Evolutionary conservation across 805 yeast species (phyloP), one percentile per base, ranked within the genome.

Genomic region (Metschnikowia cubensis): DNA sequence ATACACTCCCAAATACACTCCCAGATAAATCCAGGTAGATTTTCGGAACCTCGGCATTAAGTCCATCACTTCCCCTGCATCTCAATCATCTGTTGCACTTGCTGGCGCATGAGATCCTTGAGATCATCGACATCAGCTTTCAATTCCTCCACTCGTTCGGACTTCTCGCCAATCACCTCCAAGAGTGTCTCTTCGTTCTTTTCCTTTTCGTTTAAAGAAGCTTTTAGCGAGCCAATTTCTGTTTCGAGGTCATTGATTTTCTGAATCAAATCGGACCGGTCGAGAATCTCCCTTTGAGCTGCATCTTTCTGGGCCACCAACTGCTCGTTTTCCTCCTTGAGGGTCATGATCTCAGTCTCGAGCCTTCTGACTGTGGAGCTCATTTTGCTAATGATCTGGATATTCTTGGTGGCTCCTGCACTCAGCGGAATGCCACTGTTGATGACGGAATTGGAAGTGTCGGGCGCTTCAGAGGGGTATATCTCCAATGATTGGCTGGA

Each of bases 41-140:
- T 8, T 25, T 25, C 29, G 11, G 29, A 8, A 3, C 8, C 29
- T 25, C 29, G 29, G 29, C 11, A 8, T 8, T 25, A 25, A 25
- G 3, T 11, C 20, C 39, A 17, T 31, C 35, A 42, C 14, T 32
- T 32, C 6, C 36, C 37, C 35, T 53, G 58, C 60, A 57, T 57
- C 47, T 55, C 60, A n/a, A 55, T 57, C 80, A 92, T 77, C 56
- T 91, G 94, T 65, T 88, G 95, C 40, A 92, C 91, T 67, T 92
- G 99, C 54, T 79, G 79, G 53, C 82, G 77, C 65, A 89, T 79
- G 73, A 94, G 73, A 42, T 88, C 95, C 67, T 94, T 94, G 67
- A 92, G 74, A 67, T 94, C 99, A 4, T 74, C 77, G 15, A 94
- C 92, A 62, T 94, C 99, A 6, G 95, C 96, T 56, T 76, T 79